Evolutionary conservation across 2,329 filamentous ascomycete species (phyloP).

Genomic region (Fusarium duplospermum): DNA sequence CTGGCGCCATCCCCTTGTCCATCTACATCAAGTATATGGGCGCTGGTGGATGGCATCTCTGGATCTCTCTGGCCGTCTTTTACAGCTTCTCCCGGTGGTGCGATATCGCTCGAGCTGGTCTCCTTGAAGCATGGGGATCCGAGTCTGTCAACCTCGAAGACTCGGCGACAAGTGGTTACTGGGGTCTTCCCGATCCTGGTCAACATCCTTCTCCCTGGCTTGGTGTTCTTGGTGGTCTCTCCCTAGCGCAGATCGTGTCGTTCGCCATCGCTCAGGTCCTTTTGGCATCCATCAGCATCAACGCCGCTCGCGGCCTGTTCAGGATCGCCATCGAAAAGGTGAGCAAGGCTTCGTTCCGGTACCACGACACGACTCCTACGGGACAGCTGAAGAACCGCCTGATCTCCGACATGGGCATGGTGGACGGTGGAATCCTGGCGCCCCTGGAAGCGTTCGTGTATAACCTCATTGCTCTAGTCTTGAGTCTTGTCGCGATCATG

Average conservation of each 20-base stretch:
- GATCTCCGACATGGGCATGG: constrained; percentile 88
- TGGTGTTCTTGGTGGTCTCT: constrained; percentile 74
- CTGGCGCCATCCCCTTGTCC: constrained; percentile 78
- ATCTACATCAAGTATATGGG: constrained; percentile 90
- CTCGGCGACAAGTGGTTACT: constrained; percentile 27
- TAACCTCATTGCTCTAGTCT: constrained; percentile 76
- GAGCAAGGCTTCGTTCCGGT: constrained; percentile 85
- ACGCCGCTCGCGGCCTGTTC: constrained; percentile 82
- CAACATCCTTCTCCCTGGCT: constrained; percentile 81
- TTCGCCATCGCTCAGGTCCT: constrained; percentile 73
- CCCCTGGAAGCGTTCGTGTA: constrained; percentile 80
- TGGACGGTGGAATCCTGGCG: constrained; percentile 85
- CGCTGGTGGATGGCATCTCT: constrained; percentile 80
- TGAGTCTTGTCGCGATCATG: constrained; percentile 81
- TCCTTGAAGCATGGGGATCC: constrained; percentile 89
- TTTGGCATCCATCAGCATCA: constrained; percentile 82
- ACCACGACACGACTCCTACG: constrained; percentile 90
- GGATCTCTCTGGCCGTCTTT: constrained; percentile 72
- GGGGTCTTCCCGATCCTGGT: constrained; percentile 69
- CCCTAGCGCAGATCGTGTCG: constrained; percentile 67
- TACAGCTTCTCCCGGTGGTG: constrained; percentile 73
- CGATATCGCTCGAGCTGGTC: constrained; percentile 78
- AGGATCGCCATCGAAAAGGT: constrained; percentile 77
- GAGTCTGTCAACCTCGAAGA: constrained; percentile 48
- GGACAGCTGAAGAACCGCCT: constrained; percentile 92